Evolutionary conservation across 768 basidiomycete genomes (phyloP).

Genomic region (Pleurotus tuoliensis): DNA sequence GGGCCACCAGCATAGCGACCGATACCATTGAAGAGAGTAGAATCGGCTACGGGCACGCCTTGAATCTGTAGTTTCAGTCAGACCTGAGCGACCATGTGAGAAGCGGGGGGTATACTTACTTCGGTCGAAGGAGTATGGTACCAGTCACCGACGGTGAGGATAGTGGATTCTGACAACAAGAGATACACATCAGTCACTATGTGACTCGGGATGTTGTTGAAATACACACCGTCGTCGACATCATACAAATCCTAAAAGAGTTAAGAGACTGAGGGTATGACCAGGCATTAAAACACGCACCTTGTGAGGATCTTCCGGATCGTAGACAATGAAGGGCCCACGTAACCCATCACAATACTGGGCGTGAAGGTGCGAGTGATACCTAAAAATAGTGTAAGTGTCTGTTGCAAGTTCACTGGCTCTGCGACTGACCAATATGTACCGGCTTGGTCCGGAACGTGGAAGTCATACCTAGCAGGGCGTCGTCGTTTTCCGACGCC

Average conservation of each 20-base stretch:
- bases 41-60: constrained; percentile 13
- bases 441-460: constrained; percentile 21
- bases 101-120: background rate
- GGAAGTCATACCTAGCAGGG: constrained; percentile 21
- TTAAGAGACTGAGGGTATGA: background rate
- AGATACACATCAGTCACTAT: no score
- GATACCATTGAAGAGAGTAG: constrained; percentile 44
- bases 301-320: constrained; percentile 27
- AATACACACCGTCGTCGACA: constrained; percentile 7
- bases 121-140: constrained; percentile 11
- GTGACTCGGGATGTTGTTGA: background rate
- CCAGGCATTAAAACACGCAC: background rate
- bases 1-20: constrained; percentile 37
- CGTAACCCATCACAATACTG: constrained; percentile 19
- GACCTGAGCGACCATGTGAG: background rate
- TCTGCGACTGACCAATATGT: constrained; percentile 36
- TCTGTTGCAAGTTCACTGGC: constrained; percentile 14
- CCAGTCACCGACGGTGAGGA: constrained; percentile 40
- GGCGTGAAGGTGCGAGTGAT: background rate
- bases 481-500: background rate
- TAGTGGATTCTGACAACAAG: constrained; percentile 30
- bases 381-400: background rate
- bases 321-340: constrained; percentile 33
- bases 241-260: constrained; percentile 22
- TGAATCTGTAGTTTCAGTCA: background rate